These are phyloP conservation scores for Penicillium hesseltinei DNA, from an alignment of 2,329 filamentous ascomycete species.

Conservation along the genomic window DNA sequence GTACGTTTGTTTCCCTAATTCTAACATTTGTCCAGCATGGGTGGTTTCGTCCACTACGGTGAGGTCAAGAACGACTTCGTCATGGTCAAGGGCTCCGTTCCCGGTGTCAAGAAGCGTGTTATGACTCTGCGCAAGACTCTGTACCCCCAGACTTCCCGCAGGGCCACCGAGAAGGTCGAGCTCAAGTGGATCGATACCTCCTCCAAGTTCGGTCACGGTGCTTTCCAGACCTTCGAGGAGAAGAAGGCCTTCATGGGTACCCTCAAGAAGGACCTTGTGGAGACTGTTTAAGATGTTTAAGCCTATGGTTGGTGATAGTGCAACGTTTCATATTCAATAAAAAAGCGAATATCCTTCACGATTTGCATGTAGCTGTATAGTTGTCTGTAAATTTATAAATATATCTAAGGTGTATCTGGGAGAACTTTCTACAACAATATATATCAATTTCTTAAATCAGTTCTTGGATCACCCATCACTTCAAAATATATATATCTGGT, in stretches of 20 bases:
- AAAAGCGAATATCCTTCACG: slow-evolving; percentile 40
- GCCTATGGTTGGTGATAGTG: slow-evolving; percentile 37
- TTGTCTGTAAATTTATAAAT: background rate
- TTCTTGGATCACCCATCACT: background rate
- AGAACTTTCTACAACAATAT: background rate
- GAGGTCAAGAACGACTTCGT: slow-evolving; percentile 99
- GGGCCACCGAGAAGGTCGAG: slow-evolving; percentile 96
- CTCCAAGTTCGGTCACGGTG: slow-evolving; percentile 99
- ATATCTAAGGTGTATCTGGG: background rate
- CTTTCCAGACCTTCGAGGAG: slow-evolving; percentile 97
- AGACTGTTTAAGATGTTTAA: slow-evolving; percentile 52
- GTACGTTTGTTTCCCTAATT: background rate
- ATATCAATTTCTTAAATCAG: background rate
- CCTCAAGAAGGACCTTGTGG: slow-evolving; percentile 93
- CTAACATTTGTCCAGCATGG: slow-evolving; percentile 64
- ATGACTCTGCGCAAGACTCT: slow-evolving; percentile 99
- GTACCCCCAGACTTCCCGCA: slow-evolving; percentile 93
- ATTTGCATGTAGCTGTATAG: slow-evolving; percentile 10
- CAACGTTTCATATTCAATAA: slow-evolving; percentile 41
- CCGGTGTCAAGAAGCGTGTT: slow-evolving; percentile 98
- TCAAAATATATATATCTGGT: background rate
- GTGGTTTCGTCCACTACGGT: slow-evolving; percentile 99
- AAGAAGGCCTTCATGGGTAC: slow-evolving; percentile 97
- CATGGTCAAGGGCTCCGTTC: slow-evolving; percentile 95
- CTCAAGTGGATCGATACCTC: slow-evolving; percentile 99